Evolutionary conservation across 306 rosid genomes (phyloP).

Genomic region (Quercus ilex): DNA sequence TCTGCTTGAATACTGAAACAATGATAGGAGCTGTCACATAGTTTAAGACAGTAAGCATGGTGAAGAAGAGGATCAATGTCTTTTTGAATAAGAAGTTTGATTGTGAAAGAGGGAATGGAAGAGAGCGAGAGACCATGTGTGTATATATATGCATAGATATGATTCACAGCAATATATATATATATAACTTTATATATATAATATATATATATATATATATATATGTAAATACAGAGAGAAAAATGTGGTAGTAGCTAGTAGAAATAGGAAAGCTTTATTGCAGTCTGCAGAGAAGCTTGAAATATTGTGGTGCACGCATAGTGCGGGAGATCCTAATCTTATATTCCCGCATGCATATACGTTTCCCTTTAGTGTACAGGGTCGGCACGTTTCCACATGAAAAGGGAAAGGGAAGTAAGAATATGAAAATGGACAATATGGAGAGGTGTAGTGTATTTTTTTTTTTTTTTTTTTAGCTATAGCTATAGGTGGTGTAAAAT

Average conservation of each 20-base stretch:
- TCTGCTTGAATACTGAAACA: neutral
- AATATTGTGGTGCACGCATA: conserved; percentile 56
- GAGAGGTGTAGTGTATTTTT: too few species aligned
- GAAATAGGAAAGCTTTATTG: conserved; percentile 9
- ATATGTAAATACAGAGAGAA: too few species aligned
- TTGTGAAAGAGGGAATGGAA: neutral
- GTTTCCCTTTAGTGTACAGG: conserved; percentile 57
- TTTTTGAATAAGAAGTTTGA: conserved; percentile 14
- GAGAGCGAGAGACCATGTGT: neutral
- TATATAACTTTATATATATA: too few species aligned
- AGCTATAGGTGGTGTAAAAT: neutral
- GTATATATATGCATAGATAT: neutral
- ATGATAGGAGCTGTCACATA: conserved; percentile 4
- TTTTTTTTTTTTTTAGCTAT: too few species aligned
- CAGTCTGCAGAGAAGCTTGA: neutral
- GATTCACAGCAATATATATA: neutral
- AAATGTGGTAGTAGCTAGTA: neutral
- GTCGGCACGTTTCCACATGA: conserved; percentile 63
- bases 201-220: neutral
- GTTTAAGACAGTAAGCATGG: conserved; percentile 10
- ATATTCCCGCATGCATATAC: conserved; percentile 87
- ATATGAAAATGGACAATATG: conserved; percentile 7
- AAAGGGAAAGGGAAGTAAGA: conserved; percentile 25
- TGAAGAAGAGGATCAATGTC: conserved; percentile 20
- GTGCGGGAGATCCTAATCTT: conserved; percentile 34